Evolutionary conservation across 2,329 filamentous ascomycete species (phyloP), one percentile per base, ranked within the genome.

Genomic region (Botrytis elliptica): DNA sequence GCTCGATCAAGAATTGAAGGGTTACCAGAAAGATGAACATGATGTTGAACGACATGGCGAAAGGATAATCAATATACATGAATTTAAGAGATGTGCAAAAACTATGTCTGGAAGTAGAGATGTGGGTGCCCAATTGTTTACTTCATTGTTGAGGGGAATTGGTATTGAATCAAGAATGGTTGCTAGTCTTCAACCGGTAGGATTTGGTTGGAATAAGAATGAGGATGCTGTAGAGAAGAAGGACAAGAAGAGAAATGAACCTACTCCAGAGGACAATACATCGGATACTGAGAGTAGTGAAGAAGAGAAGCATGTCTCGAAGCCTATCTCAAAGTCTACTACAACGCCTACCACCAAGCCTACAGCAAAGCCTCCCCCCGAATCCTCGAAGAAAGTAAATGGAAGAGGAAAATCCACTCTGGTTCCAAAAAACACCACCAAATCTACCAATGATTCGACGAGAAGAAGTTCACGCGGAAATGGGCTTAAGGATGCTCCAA

Each of bases 71-170:
- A 85, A 85, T 70, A 79, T 95, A 0, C 85, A 90, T 1, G 89
- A 90, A 7, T 95, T 98, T 75, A 29, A 29, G 29, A 29, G 29
- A 29, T 29, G 29, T 29, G 29, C 29, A 29, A 29, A 29, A 29
- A 29, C 29, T 29, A 29, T 29, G 29, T 29, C 29, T 29, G 29
- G 29, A 29, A 29, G 29, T 29, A 29, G 29, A 29, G 29, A 98
- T 81, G 87, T 96, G 4, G 95, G 94, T 0, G 91, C 93, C 0
- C 95, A 98, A 80, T 86, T 99, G 0, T 98, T 98, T 77, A 97
- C 94, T 0, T 93, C 94, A 4, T 84, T 99, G 12, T 82, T 98
- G 36, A 87, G 96, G 76, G 94, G 91, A 0, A 81, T 98, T 18
- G 93, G 93, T 0, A 84, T 98, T 3, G 94, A 98, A 79, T 89